Percentiles rank a stretch among this genome's conserved stretches.
Conservation (phyloP, 169 alveolate species). For the Plasmodium cynomolgi region DNA sequence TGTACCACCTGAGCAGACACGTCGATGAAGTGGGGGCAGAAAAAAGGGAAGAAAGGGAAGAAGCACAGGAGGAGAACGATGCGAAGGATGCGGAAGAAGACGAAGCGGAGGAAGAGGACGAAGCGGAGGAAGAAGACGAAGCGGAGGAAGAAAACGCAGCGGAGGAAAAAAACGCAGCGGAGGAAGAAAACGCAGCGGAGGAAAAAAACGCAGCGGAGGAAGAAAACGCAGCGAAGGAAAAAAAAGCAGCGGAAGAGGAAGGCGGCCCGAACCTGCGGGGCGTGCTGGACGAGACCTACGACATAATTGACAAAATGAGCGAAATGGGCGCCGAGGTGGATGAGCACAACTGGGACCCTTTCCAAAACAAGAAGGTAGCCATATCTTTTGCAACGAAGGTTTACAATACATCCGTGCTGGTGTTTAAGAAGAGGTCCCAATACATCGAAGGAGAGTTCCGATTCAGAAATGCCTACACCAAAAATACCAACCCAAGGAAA, state of each 20-base stretch:
- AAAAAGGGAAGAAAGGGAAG: conserved; percentile 13
- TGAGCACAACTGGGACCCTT: conserved; percentile 72
- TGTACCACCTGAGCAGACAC: conserved; percentile 9
- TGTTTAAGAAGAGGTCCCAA: conserved; percentile 98
- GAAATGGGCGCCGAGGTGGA: conserved; percentile 3
- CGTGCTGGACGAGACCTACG: conserved; percentile 27
- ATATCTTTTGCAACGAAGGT: conserved; percentile 97
- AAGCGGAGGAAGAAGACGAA: not conserved
- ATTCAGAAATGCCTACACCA: conserved; percentile 95
- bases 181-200: not conserved
- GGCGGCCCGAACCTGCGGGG: not conserved
- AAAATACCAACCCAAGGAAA: conserved; percentile 97
- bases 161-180: not conserved
- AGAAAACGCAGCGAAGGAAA: conserved; percentile 14
- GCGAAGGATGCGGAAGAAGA: not conserved
- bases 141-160: no score
- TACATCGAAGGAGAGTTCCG: conserved; percentile 99
- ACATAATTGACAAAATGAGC: conserved; percentile 38
- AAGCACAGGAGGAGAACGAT: not conserved
- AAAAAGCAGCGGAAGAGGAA: not conserved
- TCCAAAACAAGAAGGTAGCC: conserved; percentile 32
- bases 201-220: conserved; percentile 3
- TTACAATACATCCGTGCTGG: conserved; percentile 97
- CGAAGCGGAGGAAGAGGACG: conserved; percentile 22
- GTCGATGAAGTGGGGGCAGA: not conserved